Evolutionary conservation across 257 asterid genomes (phyloP).

Genomic region (Scutellaria minor): DNA sequence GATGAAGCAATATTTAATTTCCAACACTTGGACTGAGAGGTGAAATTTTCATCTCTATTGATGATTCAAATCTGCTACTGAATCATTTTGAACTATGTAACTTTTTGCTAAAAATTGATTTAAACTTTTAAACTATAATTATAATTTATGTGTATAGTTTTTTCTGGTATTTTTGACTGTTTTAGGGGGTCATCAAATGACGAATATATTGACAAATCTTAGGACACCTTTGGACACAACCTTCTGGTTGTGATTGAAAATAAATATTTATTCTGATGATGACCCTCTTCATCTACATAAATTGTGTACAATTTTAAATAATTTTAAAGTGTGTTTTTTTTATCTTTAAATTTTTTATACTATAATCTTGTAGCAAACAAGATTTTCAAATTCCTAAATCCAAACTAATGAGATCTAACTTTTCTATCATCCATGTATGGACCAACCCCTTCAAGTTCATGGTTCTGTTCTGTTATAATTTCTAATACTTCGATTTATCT

Average conservation of each 20-base stretch:
- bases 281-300: neutral
- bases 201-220: slow-evolving; percentile 45
- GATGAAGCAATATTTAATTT: slow-evolving; percentile 52
- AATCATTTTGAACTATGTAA: slow-evolving; percentile 18
- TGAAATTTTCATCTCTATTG: slow-evolving; percentile 47
- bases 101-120: neutral
- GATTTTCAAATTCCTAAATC: no score
- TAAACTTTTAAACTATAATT: no score
- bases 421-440: no score
- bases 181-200: slow-evolving; percentile 40
- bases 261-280: slow-evolving; percentile 43
- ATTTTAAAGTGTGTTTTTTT: no score
- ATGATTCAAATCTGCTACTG: slow-evolving; percentile 50
- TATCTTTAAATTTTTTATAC: no score
- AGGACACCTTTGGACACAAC: slow-evolving; percentile 65
- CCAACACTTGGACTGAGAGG: slow-evolving; percentile 75
- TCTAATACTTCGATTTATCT: no score
- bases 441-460: no score
- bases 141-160: neutral
- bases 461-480: no score
- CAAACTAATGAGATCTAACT: no score
- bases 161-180: neutral
- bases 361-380: no score
- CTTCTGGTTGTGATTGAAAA: slow-evolving; percentile 48
- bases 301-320: no score